Evolutionary conservation across 768 basidiomycete genomes (phyloP), one percentile per base, ranked within the genome.

Genomic region (Suillus weaverae): DNA sequence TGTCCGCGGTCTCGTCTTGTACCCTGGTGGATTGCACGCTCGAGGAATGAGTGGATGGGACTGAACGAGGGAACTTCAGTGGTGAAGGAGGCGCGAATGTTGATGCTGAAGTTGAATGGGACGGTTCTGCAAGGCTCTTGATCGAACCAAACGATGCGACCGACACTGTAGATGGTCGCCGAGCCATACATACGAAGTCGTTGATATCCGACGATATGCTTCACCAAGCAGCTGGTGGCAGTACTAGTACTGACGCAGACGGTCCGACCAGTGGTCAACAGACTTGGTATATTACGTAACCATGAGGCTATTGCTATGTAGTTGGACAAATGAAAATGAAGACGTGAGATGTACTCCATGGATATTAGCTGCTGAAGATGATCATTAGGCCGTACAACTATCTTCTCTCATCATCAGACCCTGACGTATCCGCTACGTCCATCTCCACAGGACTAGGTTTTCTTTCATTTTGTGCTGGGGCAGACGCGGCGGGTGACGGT

Each of bases 141-240:
- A 67, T 53, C 20, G 78, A 70, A 38, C 64, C 66, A 33, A 72
- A 51, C 39, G 77, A 72, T 53, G 73, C 67, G 22, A 76, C 67
- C 16, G 80, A 79, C 51, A 74, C 65, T 22, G 71, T 70, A 55
- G 80, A 79, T 13, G 79, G 76, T 66, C 80, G 74, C 63, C 77
- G 75, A 73, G 79, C 74, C 82, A 83, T 83, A 51, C 60, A 55
- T 38, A 39, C 56, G 13, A 62, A 26, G 18, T 60, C 11, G 60
- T 50, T 30, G 32, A 33, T 16, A 30, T 20, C 46, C 48, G 22
- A 22, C 16, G 11, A 62, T 38, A 66, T 18, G 64, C 60, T 66
- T 26, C 48, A 26, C 48, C 11, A 39, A 48, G 55, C n/a, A 48
- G 55, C n/a, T 36, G 20, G n/a, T 26, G 10, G 26, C 1, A 26